Evolutionary conservation across 2,329 filamentous ascomycete species (phyloP).

Genomic region (Westerdykella aurantiaca): DNA sequence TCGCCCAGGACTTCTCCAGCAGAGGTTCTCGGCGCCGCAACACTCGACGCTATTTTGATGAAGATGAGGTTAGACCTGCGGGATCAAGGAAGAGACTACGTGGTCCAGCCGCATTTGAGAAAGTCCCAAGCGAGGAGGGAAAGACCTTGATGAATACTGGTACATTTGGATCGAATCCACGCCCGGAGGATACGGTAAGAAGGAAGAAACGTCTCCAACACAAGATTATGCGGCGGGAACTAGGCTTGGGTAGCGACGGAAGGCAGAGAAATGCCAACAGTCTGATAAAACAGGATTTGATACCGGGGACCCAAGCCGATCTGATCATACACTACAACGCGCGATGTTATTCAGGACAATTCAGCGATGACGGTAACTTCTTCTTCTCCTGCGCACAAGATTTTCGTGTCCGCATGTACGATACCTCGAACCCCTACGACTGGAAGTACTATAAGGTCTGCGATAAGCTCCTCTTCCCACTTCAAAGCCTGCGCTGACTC

Average conservation of each 20-base stretch:
- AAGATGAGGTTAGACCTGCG: neutral
- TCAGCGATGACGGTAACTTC: slow-evolving; percentile 95
- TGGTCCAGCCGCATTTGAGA: slow-evolving; percentile 59
- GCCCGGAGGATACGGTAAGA: slow-evolving; percentile 47
- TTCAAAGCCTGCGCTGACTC: slow-evolving; percentile 4
- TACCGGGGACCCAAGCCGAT: slow-evolving; percentile 72
- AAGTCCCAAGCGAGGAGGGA: slow-evolving; percentile 74
- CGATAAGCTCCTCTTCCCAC: neutral
- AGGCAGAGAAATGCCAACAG: slow-evolving; percentile 57
- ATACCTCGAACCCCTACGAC: slow-evolving; percentile 88
- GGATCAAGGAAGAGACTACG: slow-evolving; percentile 41
- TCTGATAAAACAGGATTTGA: slow-evolving; percentile 67
- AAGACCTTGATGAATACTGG: slow-evolving; percentile 75
- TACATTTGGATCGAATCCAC: slow-evolving; percentile 65
- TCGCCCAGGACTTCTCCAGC: slow-evolving; percentile 33
- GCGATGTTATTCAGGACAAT: slow-evolving; percentile 90
- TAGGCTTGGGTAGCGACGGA: slow-evolving; percentile 61
- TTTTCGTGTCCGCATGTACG: slow-evolving; percentile 93
- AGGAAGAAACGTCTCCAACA: slow-evolving; percentile 58
- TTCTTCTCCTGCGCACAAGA: slow-evolving; percentile 91
- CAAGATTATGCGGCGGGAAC: slow-evolving; percentile 72
- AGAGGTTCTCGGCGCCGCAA: slow-evolving; percentile 11
- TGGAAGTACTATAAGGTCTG: slow-evolving; percentile 92
- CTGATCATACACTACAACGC: slow-evolving; percentile 82
- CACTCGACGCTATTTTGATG: neutral